Evolutionary conservation across 2,329 filamentous ascomycete species (phyloP), one percentile per base, ranked within the genome.

Genomic region (Ophiostoma piceae): DNA sequence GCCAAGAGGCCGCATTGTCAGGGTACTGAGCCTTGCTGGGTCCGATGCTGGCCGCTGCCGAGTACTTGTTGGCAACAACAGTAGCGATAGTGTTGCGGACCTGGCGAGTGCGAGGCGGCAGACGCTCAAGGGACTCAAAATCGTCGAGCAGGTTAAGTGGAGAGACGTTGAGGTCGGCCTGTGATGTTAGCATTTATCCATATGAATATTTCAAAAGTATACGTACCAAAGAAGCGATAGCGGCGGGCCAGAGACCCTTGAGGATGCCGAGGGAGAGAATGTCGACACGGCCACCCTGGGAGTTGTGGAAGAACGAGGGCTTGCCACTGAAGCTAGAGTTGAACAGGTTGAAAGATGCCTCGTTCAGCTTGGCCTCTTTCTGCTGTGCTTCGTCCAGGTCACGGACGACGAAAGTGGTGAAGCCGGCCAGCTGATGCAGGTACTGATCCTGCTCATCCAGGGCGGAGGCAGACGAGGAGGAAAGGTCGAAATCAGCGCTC

Each of bases 361-460:
- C 67, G 9, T 74, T 70, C 19, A 79, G 69, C 19, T 71, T 71
- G 47, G 73, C 74, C 2, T 73, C 72, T 19, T 67, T 69, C 60
- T 79, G 77, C 65, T 74, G 71, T n/a, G 73, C 70, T 29, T 74
- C 76, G 26, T 74, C 73, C 1, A 78, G 69, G 32, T 73, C 75
- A 14, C 74, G 74, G 8, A 78, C 67, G 6, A 78, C 76, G 69
- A 77, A 73, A 0, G 76, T 74, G 2, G 77, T 74, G 71, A 77
- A 74, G 39, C 74, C 73, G 2, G 76, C 74, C 29, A 78, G 71
- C 54, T 77, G 77, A 26, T 73, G 70, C 11, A 75, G 69, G 47
- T 74, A 75, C 26, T 47, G 37, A 37, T 74, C 72, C 57, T 74
- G 70, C 35, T 71, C 68, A 22, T 70, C 47, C 41, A 65, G 19